Evolutionary conservation across 768 basidiomycete genomes (phyloP).

Genomic region (Phylloporus rhodoxanthus): DNA sequence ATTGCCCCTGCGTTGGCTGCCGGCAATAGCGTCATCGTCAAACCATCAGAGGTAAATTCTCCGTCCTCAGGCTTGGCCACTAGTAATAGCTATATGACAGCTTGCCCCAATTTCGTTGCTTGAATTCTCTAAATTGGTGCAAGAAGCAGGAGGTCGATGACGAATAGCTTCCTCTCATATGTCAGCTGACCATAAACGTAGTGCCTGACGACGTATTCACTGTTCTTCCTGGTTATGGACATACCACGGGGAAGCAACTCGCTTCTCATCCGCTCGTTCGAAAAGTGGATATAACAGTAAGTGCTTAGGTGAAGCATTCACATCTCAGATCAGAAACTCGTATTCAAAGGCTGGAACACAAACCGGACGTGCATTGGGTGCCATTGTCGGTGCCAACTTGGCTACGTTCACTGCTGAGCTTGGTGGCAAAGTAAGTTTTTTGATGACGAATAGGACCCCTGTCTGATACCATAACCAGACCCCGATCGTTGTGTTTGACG

Average conservation of each 20-base stretch:
- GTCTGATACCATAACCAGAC: slow-evolving; percentile 41
- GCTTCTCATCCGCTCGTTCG: slow-evolving; percentile 60
- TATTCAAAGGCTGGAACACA: slow-evolving; percentile 61
- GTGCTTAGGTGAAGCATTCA: slow-evolving; percentile 10
- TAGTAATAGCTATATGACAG: slow-evolving; percentile 28
- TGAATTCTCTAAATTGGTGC: slow-evolving; percentile 63
- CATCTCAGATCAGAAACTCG: not conserved
- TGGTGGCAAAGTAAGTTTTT: slow-evolving; percentile 64
- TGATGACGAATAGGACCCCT: not conserved
- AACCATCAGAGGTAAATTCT: slow-evolving; percentile 62
- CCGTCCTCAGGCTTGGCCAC: not conserved
- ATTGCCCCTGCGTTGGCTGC: slow-evolving; percentile 81
- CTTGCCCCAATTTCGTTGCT: slow-evolving; percentile 75
- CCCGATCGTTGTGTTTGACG: slow-evolving; percentile 73
- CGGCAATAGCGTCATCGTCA: slow-evolving; percentile 78
- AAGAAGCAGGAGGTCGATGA: slow-evolving; percentile 57
- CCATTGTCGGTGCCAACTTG: slow-evolving; percentile 67
- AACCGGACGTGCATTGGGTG: slow-evolving; percentile 70
- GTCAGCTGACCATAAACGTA: slow-evolving; percentile 24
- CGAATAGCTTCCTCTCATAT: not conserved
- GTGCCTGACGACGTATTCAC: slow-evolving; percentile 75
- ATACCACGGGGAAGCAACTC: slow-evolving; percentile 57
- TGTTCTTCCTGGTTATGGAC: slow-evolving; percentile 69
- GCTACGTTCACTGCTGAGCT: slow-evolving; percentile 77
- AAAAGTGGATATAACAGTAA: slow-evolving; percentile 82